These are phyloP conservation scores for Curvularia sp. DNA, from an alignment of 2,329 filamentous ascomycete species.

Conservation along the genomic window DNA sequence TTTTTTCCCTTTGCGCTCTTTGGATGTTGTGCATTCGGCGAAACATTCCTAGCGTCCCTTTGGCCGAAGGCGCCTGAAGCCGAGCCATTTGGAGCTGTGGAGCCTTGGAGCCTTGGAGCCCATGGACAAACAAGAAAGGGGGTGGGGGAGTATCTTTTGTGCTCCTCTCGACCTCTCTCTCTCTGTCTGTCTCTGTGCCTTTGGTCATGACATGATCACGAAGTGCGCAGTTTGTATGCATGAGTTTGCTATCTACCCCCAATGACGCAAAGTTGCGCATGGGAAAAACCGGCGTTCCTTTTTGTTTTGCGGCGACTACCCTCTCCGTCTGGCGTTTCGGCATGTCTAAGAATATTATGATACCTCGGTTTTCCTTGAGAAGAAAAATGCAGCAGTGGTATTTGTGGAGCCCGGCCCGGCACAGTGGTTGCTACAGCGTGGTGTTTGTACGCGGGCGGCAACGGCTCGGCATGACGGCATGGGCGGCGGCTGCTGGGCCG, in stretches of 20 bases:
- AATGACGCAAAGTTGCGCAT: slow-evolving; percentile 17
- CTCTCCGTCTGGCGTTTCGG: slow-evolving; percentile 19
- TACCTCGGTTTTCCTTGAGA: slow-evolving; percentile 20
- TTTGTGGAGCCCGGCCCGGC: slow-evolving; percentile 4
- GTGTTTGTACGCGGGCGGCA: slow-evolving; percentile 2
- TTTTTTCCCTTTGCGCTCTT: slow-evolving; percentile 2
- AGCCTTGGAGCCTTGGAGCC: background rate
- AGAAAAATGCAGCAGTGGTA: slow-evolving; percentile 9
- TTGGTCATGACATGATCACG: background rate
- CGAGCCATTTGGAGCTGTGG: slow-evolving; percentile 1
- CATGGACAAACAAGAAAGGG: background rate
- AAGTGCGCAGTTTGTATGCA: background rate
- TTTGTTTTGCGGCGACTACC: slow-evolving; percentile 9
- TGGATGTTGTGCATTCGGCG: slow-evolving; percentile 13
- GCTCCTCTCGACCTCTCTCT: background rate
- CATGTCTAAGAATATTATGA: slow-evolving; percentile 24
- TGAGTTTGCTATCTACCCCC: slow-evolving; percentile 11
- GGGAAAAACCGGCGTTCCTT: slow-evolving; percentile 14
- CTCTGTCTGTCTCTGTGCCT: background rate
- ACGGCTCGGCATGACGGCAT: slow-evolving; percentile 5
- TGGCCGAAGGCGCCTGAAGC: background rate
- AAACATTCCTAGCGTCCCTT: slow-evolving; percentile 10
- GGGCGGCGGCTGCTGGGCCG: slow-evolving; percentile 4
- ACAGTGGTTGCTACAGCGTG: slow-evolving; percentile 5
- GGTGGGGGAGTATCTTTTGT: background rate